phyloP scores from a whole-genome alignment of 371 early-diverging fungal species.

The Mortierella sp. region DNA sequence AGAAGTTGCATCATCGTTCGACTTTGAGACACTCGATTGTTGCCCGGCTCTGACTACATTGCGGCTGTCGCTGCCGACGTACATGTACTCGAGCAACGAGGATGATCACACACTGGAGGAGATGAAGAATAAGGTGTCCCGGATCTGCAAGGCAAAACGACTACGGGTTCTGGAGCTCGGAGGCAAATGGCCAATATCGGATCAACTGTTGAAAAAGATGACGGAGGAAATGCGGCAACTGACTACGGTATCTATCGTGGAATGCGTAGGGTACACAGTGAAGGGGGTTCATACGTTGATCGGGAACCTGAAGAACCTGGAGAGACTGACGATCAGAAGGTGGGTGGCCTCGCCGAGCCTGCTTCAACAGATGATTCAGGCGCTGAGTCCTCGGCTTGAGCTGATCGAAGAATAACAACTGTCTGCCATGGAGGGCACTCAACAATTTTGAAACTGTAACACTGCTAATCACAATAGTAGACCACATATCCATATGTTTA shows the following conservation, averaged over 20 bases:
- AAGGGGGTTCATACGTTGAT: slow-evolving; percentile 17
- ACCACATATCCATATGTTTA: no score
- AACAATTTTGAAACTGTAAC: no score
- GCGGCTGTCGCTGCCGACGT: slow-evolving; percentile 29
- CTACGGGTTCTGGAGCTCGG: slow-evolving; percentile 38
- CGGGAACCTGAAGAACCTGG: slow-evolving; percentile 4
- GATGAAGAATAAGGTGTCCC: slow-evolving; percentile 16
- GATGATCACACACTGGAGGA: slow-evolving; percentile 20
- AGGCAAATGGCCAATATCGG: slow-evolving; percentile 52
- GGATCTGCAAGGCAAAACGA: slow-evolving; percentile 26
- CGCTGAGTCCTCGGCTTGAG: slow-evolving; percentile 12
- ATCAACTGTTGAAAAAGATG: slow-evolving; percentile 17
- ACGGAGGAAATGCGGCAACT: slow-evolving; percentile 19
- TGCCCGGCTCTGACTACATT: slow-evolving; percentile 39
- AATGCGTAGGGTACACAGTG: slow-evolving; percentile 20
- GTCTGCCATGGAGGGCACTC: no score
- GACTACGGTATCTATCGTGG: slow-evolving; percentile 25
- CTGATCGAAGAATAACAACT: slow-evolving; percentile 11
- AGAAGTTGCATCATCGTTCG: slow-evolving; percentile 36
- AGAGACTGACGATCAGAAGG: slow-evolving; percentile 24
- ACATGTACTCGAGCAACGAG: slow-evolving; percentile 42
- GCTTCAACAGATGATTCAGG: slow-evolving; percentile 3
- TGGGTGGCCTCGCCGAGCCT: slow-evolving; percentile 18
- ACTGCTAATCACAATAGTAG: no score
- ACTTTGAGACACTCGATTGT: slow-evolving; percentile 20